Evolutionary conservation across 495 filamentous ascomycete species (phyloP).

Genomic region (Aspergillus sclerotioniger): DNA sequence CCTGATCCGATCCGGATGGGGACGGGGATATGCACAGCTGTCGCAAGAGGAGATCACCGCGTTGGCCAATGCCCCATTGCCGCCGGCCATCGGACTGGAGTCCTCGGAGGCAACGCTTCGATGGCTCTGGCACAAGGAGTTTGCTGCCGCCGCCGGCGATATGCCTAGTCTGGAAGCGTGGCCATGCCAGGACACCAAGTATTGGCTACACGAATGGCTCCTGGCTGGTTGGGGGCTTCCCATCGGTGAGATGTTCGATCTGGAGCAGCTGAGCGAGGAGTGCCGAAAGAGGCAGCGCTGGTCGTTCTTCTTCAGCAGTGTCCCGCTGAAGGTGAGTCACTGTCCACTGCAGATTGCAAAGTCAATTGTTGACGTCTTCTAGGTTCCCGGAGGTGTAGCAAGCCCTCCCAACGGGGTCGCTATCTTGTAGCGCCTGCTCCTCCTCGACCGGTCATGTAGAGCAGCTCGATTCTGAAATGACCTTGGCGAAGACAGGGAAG

Average conservation of each 20-base stretch:
- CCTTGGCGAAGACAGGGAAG: too few relatives aligned
- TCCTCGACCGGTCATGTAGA: too few relatives aligned
- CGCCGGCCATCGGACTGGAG: conserved; percentile 34
- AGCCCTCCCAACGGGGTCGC: too few relatives aligned
- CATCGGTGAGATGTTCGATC: conserved; percentile 31
- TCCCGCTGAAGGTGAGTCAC: conserved; percentile 35
- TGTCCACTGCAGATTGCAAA: too few relatives aligned
- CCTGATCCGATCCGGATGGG: conserved; percentile 41
- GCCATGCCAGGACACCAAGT: conserved; percentile 24
- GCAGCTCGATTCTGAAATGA: too few relatives aligned
- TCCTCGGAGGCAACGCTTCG: conserved; percentile 26
- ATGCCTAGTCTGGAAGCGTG: conserved; percentile 33
- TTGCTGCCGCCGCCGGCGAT: conserved; percentile 47
- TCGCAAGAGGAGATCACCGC: conserved; percentile 18
- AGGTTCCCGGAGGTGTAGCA: not conserved
- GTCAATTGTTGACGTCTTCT: not conserved
- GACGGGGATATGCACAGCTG: conserved; percentile 24
- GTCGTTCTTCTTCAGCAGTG: conserved; percentile 41
- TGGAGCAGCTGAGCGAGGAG: conserved; percentile 9
- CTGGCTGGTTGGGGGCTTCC: conserved; percentile 51
- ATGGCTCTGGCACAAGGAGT: conserved; percentile 39
- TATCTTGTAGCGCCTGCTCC: too few relatives aligned
- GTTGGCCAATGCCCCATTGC: conserved; percentile 5
- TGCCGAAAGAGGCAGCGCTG: conserved; percentile 25
- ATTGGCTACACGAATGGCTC: conserved; percentile 43